Evolutionary conservation across 2,329 filamentous ascomycete species (phyloP).

Genomic region (Penicillium brevicompactum): DNA sequence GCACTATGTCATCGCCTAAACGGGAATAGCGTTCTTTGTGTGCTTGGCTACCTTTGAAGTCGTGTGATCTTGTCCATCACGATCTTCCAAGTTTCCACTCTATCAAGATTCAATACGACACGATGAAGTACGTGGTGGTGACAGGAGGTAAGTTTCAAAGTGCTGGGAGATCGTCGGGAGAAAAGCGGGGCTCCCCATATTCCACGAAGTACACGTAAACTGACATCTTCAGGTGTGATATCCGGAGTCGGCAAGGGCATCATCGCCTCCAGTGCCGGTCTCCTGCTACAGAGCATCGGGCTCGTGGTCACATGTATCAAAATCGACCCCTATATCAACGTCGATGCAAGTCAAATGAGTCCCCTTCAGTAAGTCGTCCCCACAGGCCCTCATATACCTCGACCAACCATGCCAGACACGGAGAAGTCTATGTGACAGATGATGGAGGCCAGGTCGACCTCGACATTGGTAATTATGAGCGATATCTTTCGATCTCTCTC

Average conservation of each 20-base stretch:
- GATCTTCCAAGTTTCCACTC: constrained; percentile 1
- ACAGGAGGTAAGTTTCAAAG: constrained; percentile 65
- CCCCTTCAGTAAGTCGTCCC: constrained; percentile 26
- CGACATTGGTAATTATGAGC: constrained; percentile 75
- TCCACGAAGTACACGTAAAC: background rate
- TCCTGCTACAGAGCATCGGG: constrained; percentile 34
- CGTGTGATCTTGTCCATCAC: too few relatives aligned
- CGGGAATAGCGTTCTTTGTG: too few relatives aligned
- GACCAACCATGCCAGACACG: constrained; percentile 59
- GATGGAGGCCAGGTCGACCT: constrained; percentile 79
- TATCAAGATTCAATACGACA: constrained; percentile 28
- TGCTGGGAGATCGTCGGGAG: background rate
- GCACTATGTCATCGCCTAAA: too few relatives aligned
- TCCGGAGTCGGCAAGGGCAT: constrained; percentile 63
- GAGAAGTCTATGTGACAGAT: constrained; percentile 85
- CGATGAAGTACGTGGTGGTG: constrained; percentile 81
- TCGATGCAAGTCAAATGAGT: constrained; percentile 71
- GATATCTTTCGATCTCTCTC: constrained; percentile 80
- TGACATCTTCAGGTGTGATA: constrained; percentile 43
- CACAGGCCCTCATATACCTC: background rate
- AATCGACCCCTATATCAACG: constrained; percentile 70
- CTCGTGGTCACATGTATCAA: constrained; percentile 35
- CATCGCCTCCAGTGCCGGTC: constrained; percentile 57
- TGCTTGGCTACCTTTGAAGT: too few relatives aligned
- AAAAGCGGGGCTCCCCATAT: constrained; percentile 4